Base-by-base conservation (phyloP, 768 basidiomycete genomes). In the Lentinula sp. region DNA sequence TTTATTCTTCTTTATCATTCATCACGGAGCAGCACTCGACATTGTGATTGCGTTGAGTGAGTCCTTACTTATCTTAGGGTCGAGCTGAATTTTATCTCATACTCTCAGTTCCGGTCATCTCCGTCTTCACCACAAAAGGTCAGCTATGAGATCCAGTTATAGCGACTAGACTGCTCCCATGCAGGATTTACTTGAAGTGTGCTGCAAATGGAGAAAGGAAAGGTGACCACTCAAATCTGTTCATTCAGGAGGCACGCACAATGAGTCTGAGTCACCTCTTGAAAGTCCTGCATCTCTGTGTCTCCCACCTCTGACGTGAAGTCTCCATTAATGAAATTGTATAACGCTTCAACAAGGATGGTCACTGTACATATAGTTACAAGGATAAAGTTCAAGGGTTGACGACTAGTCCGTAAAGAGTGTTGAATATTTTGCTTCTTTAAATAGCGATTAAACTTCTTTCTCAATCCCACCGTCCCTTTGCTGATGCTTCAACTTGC, bases 401-500 rank as follows among this genome's bases (percentile, higher is more conserved):
- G 16, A 18, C 2, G n/a, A n/a, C 13, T 48, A n/a, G 46, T 48
- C 46, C 31, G 50, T 28, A 10, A 15, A 31, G 10, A 23, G 11
- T 28, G 13, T 28, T 28, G 28, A 28, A 28, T 28, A 28, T 28
- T 28, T 35, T 13, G 34, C n/a, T 53, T 18, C 18, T 21, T 4
- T 15, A n/a, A 18, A 13, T 16, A 53, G n/a, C 18, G 21, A 40
- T 70, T 62, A 76, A 45, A 69, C 75, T 62, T 80, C 79, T 49
- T 73, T 76, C 64, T 78, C 79, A 42, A 79, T 70, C 7, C 70
- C 73, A 31, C 65, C 64, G 21, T 75, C 71, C 58, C 67, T 65
- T 53, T 75, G 69, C 21, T 71, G 68, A 55, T 78, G 76, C 54
- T 71, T 70, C 58, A 78, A 70, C 13, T 65, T 67, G 13, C 72